Percentiles rank a stretch among this genome's conserved stretches.
These are phyloP conservation scores for Mollisiaceae sp. DNA, from an alignment of 2,329 filamentous ascomycete species.

Conservation along the genomic window DNA sequence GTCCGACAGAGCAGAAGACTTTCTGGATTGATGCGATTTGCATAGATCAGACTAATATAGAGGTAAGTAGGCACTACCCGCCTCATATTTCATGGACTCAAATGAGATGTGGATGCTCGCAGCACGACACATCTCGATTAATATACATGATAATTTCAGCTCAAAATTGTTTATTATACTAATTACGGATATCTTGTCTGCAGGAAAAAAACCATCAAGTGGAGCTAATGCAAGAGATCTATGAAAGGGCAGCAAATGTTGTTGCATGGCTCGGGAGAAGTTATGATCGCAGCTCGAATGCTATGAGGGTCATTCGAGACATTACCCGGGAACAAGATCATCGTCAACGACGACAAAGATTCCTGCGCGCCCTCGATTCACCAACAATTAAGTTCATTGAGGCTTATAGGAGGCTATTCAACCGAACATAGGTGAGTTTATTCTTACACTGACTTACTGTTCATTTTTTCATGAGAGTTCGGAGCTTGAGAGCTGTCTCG, in stretches of 20 bases:
- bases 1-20: not conserved
- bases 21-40: constrained; percentile 4
- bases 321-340: not conserved
- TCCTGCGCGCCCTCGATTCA: not conserved
- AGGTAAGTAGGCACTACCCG: not conserved
- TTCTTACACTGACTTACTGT: too few relatives aligned
- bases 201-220: constrained; percentile 6
- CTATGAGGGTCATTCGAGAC: not conserved
- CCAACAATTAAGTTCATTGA: not conserved
- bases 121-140: not conserved
- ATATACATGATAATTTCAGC: too few relatives aligned
- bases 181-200: not conserved
- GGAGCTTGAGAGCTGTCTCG: too few relatives aligned
- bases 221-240: constrained; percentile 4
- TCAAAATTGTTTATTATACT: not conserved
- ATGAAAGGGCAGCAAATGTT: not conserved
- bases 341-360: not conserved
- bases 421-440: not conserved
- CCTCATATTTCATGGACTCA: too few relatives aligned
- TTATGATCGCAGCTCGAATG: not conserved
- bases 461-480: too few relatives aligned
- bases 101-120: not conserved
- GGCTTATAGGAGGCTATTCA: not conserved
- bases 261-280: constrained; percentile 6
- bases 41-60: not conserved